A percentile compares a stretch with the other conserved stretches of the same genome.
phyloP scores from a whole-genome alignment of 495 filamentous ascomycete species.

The Neurospora sp. region DNA sequence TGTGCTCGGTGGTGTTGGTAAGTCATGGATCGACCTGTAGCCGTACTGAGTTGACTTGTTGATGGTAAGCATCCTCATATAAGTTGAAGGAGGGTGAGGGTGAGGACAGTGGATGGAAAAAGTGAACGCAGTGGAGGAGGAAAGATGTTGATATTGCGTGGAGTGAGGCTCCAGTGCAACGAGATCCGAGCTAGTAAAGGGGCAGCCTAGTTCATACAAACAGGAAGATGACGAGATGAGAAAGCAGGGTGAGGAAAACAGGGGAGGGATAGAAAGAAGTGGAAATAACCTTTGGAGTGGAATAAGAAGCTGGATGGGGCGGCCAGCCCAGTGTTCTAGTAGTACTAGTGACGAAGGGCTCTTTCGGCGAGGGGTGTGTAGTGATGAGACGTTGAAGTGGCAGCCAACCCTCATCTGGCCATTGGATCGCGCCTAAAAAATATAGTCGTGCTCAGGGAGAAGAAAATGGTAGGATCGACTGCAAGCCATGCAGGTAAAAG shows the following conservation, averaged over 20 bases:
- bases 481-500: slow-evolving; percentile 10
- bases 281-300: slow-evolving; percentile 37
- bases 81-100: slow-evolving; percentile 6
- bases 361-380: slow-evolving; percentile 30
- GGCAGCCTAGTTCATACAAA: background rate
- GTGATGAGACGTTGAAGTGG: slow-evolving; percentile 42
- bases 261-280: slow-evolving; percentile 22
- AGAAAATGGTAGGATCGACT: slow-evolving; percentile 15
- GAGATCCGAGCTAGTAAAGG: background rate
- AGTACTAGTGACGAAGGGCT: slow-evolving; percentile 25
- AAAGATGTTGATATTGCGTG: slow-evolving; percentile 1
- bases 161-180: background rate
- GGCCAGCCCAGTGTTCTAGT: slow-evolving; percentile 36
- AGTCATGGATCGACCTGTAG: slow-evolving; percentile 60
- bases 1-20: slow-evolving; percentile 49
- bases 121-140: slow-evolving; percentile 7
- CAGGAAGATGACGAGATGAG: slow-evolving; percentile 2
- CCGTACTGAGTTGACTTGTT: slow-evolving; percentile 56
- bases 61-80: slow-evolving; percentile 54
- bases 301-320: slow-evolving; percentile 40
- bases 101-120: slow-evolving; percentile 2
- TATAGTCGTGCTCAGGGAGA: slow-evolving; percentile 23
- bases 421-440: slow-evolving; percentile 22
- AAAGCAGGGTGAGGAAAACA: slow-evolving; percentile 5
- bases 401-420: slow-evolving; percentile 38